Evolutionary conservation across 179 eudicot genomes (phyloP), one percentile per base, ranked within the genome.

Genomic region (Vitellaria paradoxa): DNA sequence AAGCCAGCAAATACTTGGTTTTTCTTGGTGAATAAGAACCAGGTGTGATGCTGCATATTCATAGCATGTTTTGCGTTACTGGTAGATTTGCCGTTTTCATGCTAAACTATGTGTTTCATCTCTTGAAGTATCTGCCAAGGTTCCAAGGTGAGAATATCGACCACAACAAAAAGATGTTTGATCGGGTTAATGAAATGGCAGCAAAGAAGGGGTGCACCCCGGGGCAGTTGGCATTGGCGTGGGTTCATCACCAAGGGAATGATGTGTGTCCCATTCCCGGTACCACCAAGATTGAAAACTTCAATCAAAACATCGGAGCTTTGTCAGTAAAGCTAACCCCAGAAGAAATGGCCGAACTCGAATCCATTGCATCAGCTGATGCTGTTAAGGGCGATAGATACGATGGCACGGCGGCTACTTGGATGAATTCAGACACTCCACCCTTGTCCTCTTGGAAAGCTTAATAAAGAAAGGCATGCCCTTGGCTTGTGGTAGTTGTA

Each of bases 181-280:
- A 89, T 65, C 81, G 82, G 7, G 85, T 91, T 26, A 84, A 79
- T 70, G 89, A 84, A 68, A 80, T 90, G 50, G 93, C 93, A 21
- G 21, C 85, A 11, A 81, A 69, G 57, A 86, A 90, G 65, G 92
- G 94, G 30, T 87, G 91, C 83, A 89, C 94, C 24, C 82, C 93
- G 7, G 84, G 86, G 71, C 93, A 88, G 53, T 78, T 90, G 63
- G 92, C 92, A 2, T 82, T 89, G 11, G 91, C 37, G 2, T 30
- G 37, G 37, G 37, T 30, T 30, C 37, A 30, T 30, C 37, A 30
- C 37, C 37, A 30, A 30, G 37, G 37, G 37, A 30, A 30, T 30
- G 37, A 30, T 30, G 37, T 30, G 37, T 30, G 37, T 30, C 92
- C 92, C 5, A 87, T 89, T 37, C 90, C 89, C 0, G 89, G 92